Base-by-base conservation (phyloP, 2,329 filamentous ascomycete genomes). In the Calcarisporium arbuscula region DNA sequence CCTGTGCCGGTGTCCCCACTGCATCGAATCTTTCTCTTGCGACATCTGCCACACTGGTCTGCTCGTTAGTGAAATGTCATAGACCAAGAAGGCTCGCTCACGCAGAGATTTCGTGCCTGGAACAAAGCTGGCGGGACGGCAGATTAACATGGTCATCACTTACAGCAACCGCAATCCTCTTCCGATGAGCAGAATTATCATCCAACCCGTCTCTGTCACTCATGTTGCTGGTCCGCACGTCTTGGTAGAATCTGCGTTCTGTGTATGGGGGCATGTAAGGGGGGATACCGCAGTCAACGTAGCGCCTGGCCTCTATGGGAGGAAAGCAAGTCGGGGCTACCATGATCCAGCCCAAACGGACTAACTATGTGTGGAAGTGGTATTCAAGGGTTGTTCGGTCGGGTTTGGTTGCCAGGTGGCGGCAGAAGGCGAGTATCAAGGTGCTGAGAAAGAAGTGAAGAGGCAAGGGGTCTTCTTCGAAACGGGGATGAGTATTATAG, bases 21-120 rank as follows among this genome's bases (percentile, higher is more conserved):
- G 64, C 90, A 96, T 48, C 86, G 82, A 50, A 96, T 96, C 68
- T 96, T 96, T 39, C 90, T 77, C 64, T 90, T 89, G 41, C 90
- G 79, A 61, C 90, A 96, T 46, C 90, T 79, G 22, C 79, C 77
- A 58, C 90, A 96, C 90, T 95, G 45, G 37, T 18, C 5, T 17
- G 15, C 11, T n/a, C 19, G 26, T 15, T 8, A n/a, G n/a, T n/a
- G n/a, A n/a, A n/a, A n/a, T n/a, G n/a, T n/a, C n/a, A n/a, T n/a
- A n/a, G n/a, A n/a, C n/a, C n/a, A n/a, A n/a, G n/a, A n/a, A n/a
- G n/a, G n/a, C n/a, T n/a, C n/a, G n/a, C n/a, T n/a, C n/a, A n/a
- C n/a, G n/a, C n/a, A n/a, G n/a, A n/a, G n/a, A n/a, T n/a, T n/a
- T n/a, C n/a, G n/a, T n/a, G n/a, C n/a, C n/a, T n/a, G n/a, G n/a